Evolutionary conservation across 352 stramenopile genomes (phyloP), one percentile per base, ranked within the genome.

Genomic region (Hyaloperonospora arabidopsidis): DNA sequence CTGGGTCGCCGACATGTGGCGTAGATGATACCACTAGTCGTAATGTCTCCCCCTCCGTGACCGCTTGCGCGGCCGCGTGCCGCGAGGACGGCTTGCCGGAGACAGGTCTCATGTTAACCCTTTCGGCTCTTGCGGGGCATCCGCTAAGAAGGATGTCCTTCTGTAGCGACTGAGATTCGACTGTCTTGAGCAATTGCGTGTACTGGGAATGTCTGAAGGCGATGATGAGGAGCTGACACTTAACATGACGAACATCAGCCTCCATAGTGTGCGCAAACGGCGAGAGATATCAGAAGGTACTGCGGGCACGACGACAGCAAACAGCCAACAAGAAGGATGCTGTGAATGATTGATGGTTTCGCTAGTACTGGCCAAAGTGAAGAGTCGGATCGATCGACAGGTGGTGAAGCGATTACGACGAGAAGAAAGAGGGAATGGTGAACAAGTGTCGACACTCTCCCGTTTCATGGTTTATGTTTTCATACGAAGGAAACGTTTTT

Each of bases 381-480:
- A 2, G 45, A 6, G 61, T 57, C 5, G 50, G 66, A 35, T 47
- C 34, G 8, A 49, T 34, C 0, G 40, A 57, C 6, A 43, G 23
- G 13, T 19, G 14, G 11, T 52, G 65, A 40, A 57, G 67, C 18
- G 54, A 63, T 13, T 21, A 62, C n/a, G 49, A 67, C 2, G 32
- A 67, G 1, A 54, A 69, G 6, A 54, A 69, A 54, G 57, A 61
- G 39, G 65, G 70, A n/a, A n/a, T n/a, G n/a, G n/a, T n/a, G 72
- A 79, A 14, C 57, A 52, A 34, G 57, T 85, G 0, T 66, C 68
- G 12, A 61, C 65, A 0, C 52, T 87, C 74, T 74, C 21, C 34
- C 85, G 6, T 84, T 72, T 17, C n/a, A n/a, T 75, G 70, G 62
- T 84, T 70, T 0, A 87, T 83, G 76, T 57, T 87, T 10, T 87